Base-by-base conservation (phyloP, 2,329 filamentous ascomycete species). In the Diaporthe sp. region DNA sequence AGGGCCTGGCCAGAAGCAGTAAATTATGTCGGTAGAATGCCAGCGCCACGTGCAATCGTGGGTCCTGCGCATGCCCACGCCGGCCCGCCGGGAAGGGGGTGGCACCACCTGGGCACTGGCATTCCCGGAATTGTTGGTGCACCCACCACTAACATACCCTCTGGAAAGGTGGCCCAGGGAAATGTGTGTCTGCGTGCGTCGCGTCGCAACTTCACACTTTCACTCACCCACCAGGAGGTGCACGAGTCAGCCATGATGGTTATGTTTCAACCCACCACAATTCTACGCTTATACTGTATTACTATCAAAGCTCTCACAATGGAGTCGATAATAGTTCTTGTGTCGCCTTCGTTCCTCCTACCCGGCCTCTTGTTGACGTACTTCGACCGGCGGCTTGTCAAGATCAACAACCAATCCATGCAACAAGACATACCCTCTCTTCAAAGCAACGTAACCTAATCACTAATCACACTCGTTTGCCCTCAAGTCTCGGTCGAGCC, bases 241-340 rank as follows among this genome's bases (percentile, higher is more conserved):
- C 28, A 60, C 57, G 57, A 60, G 57, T 60, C 57, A 60, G 57
- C 33, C 28, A 60, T 13, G 33, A 22, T 35, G 57, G 33, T 60
- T 25, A 40, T 40, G 35, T 35, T 13, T 60, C 57, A 38, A 60
- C 25, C 10, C 50, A 54, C 22, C 9, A 12, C 47, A 7, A 28
- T 52, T n/a, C n/a, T 52, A n/a, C 5, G 3, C 35, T 25, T 38
- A 60, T 40, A 17, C 55, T 4, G 33, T 60, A 40, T 40, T 60
- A 60, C 35, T 40, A 25, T 12, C 33, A 10, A 25, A 4, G 5
- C 22, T 38, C 35, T 60, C 57, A 38, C 22, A 12, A 60, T 60
- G 57, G 22, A 40, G 19, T 9, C 35, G 57, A 38, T 60, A 60
- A 40, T 60, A 60, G 17, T 40, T 4, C 12, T 12, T 25, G n/a